Base-by-base conservation (phyloP, 192 early-diverging fungal species). In the Coemansia sp. region DNA sequence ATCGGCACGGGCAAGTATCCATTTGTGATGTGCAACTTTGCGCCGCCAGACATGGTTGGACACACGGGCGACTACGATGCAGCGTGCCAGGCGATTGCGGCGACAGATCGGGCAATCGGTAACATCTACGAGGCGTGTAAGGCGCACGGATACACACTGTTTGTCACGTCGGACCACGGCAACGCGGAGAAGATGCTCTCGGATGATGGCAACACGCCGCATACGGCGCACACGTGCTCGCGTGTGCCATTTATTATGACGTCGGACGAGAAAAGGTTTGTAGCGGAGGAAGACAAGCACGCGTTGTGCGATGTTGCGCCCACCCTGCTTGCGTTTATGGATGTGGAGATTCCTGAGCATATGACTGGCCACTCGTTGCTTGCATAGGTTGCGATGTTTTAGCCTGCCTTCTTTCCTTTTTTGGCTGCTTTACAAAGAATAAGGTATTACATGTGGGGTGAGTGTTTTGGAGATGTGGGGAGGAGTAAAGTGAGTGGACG, bases 11-110 rank as follows among this genome's bases (percentile, higher is more conserved):
- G 84, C 56, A 89, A 94, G 81, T 94, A 90, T 82, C 92, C 91
- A 34, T 94, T 96, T 64, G 89, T 97, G 16, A 97, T 99, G 92
- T 94, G 92, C 85, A 99, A 99, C 86, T 98, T 99, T 92, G 97
- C 97, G 32, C 93, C 93, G 58, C 97, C 97, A 16, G 93, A 93
- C 71, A 94, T 91, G 92, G 90, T 97, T 41, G 97, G 97, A 47
- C 97, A 99, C 84, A 99, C 97, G 25, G 97, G 97, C 66, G 76
- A 91, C 28, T 98, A 94, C 74, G 92, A 94, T 30, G 90, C 93
- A 12, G 95, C 96, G 28, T 82, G 90, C 49, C 84, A 93, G 78
- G 98, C 89, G 48, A 92, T 99, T 48, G 92, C 88, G 56, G 93
- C 94, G 4, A 98, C 96, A 0, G 98, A 99, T 72, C 87, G 89